Base-by-base conservation (phyloP, 257 asterid species). In the Scutellaria minor region DNA sequence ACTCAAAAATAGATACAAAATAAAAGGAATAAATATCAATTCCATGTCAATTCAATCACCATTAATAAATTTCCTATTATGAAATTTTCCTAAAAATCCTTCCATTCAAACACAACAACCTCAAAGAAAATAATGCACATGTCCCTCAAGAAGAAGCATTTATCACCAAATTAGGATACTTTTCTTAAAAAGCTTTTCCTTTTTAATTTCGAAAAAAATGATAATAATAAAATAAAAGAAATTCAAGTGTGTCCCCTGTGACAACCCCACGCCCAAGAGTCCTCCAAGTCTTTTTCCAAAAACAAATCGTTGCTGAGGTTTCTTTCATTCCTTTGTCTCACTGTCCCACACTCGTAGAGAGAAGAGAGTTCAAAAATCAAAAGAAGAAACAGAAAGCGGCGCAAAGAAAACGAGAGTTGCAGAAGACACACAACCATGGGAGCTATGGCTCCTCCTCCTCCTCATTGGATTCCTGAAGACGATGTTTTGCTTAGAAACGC, bases 401-500 rank as follows among this genome's bases (percentile, higher is more conserved):
- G 77, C 81, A 67, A 12, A 50, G 72, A 64, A 12, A 14, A 53
- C 20, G 8, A 47, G 69, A 77, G 80, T 54, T 73, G 72, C 76
- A n/a, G 86, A 79, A 72, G 80, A 54, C 70, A 79, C 62, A 13
- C 57, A 64, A 54, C 70, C 68, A 83, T 89, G 97, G 96, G 89
- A 77, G 90, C 87, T 68, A 60, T 83, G 73, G 85, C 87, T 68
- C 85, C 89, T 44, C 73, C 89, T 44, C 73, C 75, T 27, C 68
- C 73, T 40, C 83, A 64, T 59, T 89, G 92, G 95, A 68, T 68
- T 73, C 88, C 95, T 0, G 79, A 80, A 65, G 96, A 89, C 77
- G 93, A 89, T 72, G 64, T 87, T 40, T 51, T 89, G 79, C 95
- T 92, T 12, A 88, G 68, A 66, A 81, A 80, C 77, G 85, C 96